A percentile compares a stretch with the other conserved stretches of the same genome.
Evolutionary conservation across 2,329 filamentous ascomycete genomes (phyloP).

Genomic region (Drechslerella stenobrocha): DNA sequence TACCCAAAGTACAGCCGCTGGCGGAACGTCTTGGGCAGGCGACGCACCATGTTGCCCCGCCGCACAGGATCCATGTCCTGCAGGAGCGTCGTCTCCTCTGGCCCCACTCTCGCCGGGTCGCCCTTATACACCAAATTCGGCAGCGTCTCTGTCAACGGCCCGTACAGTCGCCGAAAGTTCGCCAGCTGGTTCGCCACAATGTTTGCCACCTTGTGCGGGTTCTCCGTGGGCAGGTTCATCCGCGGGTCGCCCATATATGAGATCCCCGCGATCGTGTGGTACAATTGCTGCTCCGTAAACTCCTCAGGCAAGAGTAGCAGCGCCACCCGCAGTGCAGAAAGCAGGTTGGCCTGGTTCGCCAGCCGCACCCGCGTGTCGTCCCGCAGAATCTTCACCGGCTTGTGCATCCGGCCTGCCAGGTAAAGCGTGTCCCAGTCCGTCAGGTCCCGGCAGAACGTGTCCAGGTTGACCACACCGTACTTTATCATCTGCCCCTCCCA

Average conservation of each 20-base stretch:
- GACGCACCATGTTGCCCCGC: constrained; percentile 93
- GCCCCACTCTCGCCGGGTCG: constrained; percentile 60
- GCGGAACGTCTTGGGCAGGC: constrained; percentile 82
- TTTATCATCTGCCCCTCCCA: constrained; percentile 83
- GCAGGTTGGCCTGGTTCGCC: constrained; percentile 92
- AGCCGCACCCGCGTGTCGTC: constrained; percentile 90
- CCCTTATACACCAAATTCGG: constrained; percentile 80
- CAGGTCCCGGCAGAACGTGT: constrained; percentile 83
- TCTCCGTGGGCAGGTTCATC: constrained; percentile 87
- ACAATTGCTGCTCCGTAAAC: constrained; percentile 86
- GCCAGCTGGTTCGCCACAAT: constrained; percentile 89
- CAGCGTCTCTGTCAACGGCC: constrained; percentile 82
- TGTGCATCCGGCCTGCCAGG: constrained; percentile 92
- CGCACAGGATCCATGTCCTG: constrained; percentile 93
- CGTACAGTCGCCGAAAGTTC: constrained; percentile 89
- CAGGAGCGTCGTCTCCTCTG: constrained; percentile 66
- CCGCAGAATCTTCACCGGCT: constrained; percentile 91
- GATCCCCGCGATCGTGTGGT: constrained; percentile 85
- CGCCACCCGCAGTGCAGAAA: constrained; percentile 86
- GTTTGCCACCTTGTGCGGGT: constrained; percentile 88
- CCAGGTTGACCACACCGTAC: constrained; percentile 93
- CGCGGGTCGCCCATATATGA: constrained; percentile 96
- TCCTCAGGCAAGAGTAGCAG: constrained; percentile 78
- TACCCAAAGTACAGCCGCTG: constrained; percentile 92
- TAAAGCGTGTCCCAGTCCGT: constrained; percentile 93